Evolutionary conservation across 495 filamentous ascomycete species (phyloP), one percentile per base, ranked within the genome.

Genomic region (Hypoxylon subgilvum): DNA sequence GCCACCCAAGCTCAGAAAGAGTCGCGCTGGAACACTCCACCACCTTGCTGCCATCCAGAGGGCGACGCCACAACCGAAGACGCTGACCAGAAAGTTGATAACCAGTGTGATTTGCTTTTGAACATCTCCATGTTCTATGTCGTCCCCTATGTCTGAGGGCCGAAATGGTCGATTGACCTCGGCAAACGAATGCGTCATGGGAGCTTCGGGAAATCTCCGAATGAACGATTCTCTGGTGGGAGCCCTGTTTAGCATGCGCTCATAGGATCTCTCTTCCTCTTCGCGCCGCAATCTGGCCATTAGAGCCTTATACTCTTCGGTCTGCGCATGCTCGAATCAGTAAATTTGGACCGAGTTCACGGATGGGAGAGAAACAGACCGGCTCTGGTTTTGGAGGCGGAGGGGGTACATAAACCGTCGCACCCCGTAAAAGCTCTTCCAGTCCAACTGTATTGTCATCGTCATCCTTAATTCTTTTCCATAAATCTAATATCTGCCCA

Each of bases 211-310:
- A 65, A 84, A 87, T 25, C 82, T 79, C 54, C 83, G 79, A 4
- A 78, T 67, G 53, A 85, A 87, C 17, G 82, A 78, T 62, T 88
- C 84, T 41, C 68, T 62, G 0, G 70, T 72, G n/a, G 73, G 76
- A 49, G 69, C 74, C 51, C 86, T 84, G 52, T 84, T 81, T 40
- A 87, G 72, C 80, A 96, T 88, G 56, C 86, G 82, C 47, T 88
- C 82, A 74, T 97, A 98, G 8, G 82, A 79, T 42, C 86, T 83
- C 62, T 84, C 76, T 75, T 97, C 92, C 66, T 88, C 86, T 63
- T 92, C 85, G 38, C 79, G 79, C 36, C 91, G 89, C 17, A 98
- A 86, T 13, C 88, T 83, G 2, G 84, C 82, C 93, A 97, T 98
- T 2, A 94, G 74, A 6, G 85, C 89, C 72, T 92, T 90, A 75